phyloP scores from a whole-genome alignment of 371 early-diverging fungal genomes.

The Blakeslea trispora region DNA sequence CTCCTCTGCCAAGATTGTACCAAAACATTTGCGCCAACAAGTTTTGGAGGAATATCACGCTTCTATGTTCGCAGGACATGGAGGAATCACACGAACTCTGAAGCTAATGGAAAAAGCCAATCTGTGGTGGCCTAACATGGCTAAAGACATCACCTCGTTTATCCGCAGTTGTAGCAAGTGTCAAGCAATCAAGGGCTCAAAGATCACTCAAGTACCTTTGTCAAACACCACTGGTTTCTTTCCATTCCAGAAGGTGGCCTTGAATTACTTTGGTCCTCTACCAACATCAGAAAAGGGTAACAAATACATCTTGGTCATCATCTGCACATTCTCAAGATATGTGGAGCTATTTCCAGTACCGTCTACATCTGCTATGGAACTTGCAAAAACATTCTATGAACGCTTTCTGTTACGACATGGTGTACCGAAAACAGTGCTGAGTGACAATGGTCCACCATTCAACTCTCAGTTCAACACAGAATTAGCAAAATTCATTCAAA shows the following conservation, averaged over 20 bases:
- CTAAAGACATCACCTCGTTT: neutral
- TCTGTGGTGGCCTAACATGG: neutral
- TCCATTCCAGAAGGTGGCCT: neutral
- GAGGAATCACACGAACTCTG: neutral
- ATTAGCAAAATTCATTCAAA: neutral
- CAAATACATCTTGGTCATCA: neutral
- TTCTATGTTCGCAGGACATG: neutral
- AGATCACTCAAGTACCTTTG: neutral
- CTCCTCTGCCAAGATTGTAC: neutral
- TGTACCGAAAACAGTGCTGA: neutral
- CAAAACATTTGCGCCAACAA: neutral
- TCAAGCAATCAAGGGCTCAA: neutral
- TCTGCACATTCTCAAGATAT: neutral
- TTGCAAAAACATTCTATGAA: neutral
- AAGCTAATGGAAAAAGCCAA: neutral
- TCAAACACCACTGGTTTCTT: neutral
- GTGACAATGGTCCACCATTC: neutral
- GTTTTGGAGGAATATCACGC: neutral
- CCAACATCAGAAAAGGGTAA: neutral
- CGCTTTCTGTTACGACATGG: neutral
- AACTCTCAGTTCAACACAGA: neutral
- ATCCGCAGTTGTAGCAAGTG: neutral
- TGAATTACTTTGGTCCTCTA: constrained; percentile 5
- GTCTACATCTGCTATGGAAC: neutral
- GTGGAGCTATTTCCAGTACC: neutral